phyloP scores from a whole-genome alignment of 148 eudicot species.

The Linanthus parryae region DNA sequence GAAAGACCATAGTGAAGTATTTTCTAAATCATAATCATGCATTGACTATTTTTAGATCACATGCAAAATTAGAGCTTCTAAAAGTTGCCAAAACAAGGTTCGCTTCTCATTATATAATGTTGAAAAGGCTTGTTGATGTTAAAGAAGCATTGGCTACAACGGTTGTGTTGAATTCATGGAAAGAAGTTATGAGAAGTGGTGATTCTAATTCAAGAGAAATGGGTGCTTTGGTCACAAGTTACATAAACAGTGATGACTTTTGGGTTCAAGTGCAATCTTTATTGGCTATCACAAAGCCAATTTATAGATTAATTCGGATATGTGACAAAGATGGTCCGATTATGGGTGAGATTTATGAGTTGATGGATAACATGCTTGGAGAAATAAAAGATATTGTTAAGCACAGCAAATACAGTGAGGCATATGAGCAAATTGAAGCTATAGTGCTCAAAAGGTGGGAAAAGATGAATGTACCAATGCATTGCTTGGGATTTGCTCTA shows the following conservation, averaged over 20 bases:
- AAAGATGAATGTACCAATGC: neutral
- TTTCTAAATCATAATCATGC: neutral
- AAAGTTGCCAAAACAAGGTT: conserved; percentile 25
- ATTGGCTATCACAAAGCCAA: neutral
- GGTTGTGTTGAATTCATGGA: conserved; percentile 4
- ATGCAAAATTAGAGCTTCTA: too few species aligned
- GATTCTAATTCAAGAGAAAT: neutral
- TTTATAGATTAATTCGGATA: neutral
- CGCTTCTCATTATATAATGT: conserved; percentile 14
- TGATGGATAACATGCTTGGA: neutral
- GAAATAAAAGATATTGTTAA: neutral
- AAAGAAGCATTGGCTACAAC: conserved; percentile 10
- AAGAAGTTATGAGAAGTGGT: neutral
- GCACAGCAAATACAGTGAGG: neutral
- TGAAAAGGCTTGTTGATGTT: conserved; percentile 11
- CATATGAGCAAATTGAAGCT: neutral
- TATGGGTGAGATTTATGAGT: neutral
- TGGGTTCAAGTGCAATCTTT: neutral
- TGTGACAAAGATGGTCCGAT: neutral
- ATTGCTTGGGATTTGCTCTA: neutral
- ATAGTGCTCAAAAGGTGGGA: neutral
- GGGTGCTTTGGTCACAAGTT: neutral
- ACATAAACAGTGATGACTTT: neutral
- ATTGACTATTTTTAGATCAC: neutral
- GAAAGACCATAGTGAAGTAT: neutral